A percentile compares a stretch with the other conserved stretches of the same genome.
phyloP scores from a whole-genome alignment of 352 stramenopile genomes.

The Globisporangium apiculatum region DNA sequence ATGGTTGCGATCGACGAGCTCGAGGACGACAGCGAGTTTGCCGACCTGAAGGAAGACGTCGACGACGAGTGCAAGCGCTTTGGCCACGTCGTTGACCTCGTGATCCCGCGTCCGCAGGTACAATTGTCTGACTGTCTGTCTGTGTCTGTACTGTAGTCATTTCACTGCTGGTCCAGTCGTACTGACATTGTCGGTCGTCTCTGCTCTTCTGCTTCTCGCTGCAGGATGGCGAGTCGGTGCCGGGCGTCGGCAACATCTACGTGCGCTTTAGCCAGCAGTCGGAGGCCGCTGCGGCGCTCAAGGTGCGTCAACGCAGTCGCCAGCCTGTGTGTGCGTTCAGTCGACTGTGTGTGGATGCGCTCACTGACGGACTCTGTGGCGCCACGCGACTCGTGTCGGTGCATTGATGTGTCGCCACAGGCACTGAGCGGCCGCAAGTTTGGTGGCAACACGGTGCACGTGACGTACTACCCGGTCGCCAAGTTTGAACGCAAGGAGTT shows the following conservation, averaged over 20 bases:
- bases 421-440: constrained; percentile 82
- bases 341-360: not conserved
- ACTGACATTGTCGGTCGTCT: no score
- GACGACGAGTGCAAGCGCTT: constrained; percentile 88
- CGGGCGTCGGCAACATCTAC: constrained; percentile 75
- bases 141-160: not conserved
- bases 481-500: constrained; percentile 72
- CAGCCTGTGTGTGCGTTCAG: not conserved
- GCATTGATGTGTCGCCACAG: constrained; percentile 16
- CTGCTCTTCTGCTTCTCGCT: no score
- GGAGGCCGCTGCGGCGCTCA: constrained; percentile 55
- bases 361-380: not conserved
- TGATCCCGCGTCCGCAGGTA: constrained; percentile 82
- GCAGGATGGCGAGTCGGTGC: constrained; percentile 48
- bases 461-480: constrained; percentile 65
- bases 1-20: constrained; percentile 84
- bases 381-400: not conserved
- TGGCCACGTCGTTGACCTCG: constrained; percentile 52
- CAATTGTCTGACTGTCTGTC: not conserved
- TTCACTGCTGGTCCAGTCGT: not conserved
- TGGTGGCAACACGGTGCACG: constrained; percentile 78
- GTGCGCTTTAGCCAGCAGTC: constrained; percentile 59
- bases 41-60: constrained; percentile 85
- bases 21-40: constrained; percentile 81
- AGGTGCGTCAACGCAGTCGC: constrained; percentile 29